Evolutionary conservation across 371 early-diverging fungal species (phyloP), one percentile per base, ranked within the genome.

Genomic region (Mucor racemosus): DNA sequence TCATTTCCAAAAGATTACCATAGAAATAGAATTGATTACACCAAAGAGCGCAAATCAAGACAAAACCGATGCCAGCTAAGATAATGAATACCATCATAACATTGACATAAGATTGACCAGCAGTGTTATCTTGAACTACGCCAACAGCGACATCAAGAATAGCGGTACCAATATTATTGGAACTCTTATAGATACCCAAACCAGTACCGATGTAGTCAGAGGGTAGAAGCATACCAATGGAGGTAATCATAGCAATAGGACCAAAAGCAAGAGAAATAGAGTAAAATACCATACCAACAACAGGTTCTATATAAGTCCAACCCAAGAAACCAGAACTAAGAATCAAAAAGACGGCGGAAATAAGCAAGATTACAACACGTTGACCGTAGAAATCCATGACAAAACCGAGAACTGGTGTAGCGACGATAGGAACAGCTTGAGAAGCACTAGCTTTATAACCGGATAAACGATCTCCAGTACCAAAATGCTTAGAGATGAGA

Each of bases 391-490:
- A 65, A 58, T 88, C 87, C 69, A 87, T 77, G 44, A 85, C 55
- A 53, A 84, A 54, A 55, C 89, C 89, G 21, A 84, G 66, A 7
- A 84, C 36, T n/a, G 89, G 87, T 1, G 86, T 82, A 15, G 81
- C 79, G 10, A 84, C 77, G 44, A 87, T 84, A 11, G 89, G 89
- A 1, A 87, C 68, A 9, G 73, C 69, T 65, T 84, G 79, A 40
- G 85, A 80, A 9, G 82, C 76, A 69, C 82, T 80, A 7, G 86
- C 78, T 34, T 80, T 79, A 63, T 84, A 88, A 19, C 84, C 86
- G 11, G 86, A 84, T 33, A 86, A 60, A 8, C 66, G 62, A 15
- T 74, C 66, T 7, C 64, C 66, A 6, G 75, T 75, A 48, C 77
- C 76, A 62, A 80, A 85, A 14, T 83, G 82, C 21, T 72, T 66